Conservation (phyloP, 2,329 filamentous ascomycete species). For the Didymellaceae sp. region DNA sequence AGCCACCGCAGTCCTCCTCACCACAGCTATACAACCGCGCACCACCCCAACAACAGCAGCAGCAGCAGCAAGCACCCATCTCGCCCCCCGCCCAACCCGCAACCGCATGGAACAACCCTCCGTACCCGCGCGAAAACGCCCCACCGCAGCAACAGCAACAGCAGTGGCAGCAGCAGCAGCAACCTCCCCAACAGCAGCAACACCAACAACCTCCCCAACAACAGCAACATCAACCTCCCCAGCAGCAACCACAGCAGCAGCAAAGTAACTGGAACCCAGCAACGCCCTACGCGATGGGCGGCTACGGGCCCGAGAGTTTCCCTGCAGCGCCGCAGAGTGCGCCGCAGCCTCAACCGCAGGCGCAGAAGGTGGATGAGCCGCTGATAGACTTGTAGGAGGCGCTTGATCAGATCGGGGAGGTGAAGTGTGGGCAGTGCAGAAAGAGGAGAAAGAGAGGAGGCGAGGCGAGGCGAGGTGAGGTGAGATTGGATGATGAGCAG, state of each 20-base stretch:
- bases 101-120: conserved; percentile 39
- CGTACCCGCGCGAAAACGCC: conserved; percentile 41
- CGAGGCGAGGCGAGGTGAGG: too few relatives aligned
- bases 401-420: too few relatives aligned
- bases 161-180: conserved; percentile 13
- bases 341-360: conserved; percentile 53
- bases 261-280: conserved; percentile 45
- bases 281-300: conserved; percentile 47
- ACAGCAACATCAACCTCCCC: conserved; percentile 25
- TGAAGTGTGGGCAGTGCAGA: too few relatives aligned
- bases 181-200: conserved; percentile 22
- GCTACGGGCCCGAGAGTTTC: conserved; percentile 60
- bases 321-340: conserved; percentile 65
- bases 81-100: conserved; percentile 42
- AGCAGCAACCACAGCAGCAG: conserved; percentile 40
- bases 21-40: conserved; percentile 42
- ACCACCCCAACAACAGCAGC: conserved; percentile 24
- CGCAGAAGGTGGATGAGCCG: conserved; percentile 70
- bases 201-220: conserved; percentile 26
- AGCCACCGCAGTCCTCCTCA: conserved; percentile 45
- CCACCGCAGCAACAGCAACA: conserved; percentile 27
- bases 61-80: conserved; percentile 32
- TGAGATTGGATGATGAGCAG: too few relatives aligned
- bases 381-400: conserved; percentile 74
- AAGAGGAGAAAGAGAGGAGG: too few relatives aligned